A percentile compares a stretch with the other conserved stretches of the same genome.
Evolutionary conservation across 805 yeast genomes (phyloP).

Genomic region (Cyberlindnera petersonii): DNA sequence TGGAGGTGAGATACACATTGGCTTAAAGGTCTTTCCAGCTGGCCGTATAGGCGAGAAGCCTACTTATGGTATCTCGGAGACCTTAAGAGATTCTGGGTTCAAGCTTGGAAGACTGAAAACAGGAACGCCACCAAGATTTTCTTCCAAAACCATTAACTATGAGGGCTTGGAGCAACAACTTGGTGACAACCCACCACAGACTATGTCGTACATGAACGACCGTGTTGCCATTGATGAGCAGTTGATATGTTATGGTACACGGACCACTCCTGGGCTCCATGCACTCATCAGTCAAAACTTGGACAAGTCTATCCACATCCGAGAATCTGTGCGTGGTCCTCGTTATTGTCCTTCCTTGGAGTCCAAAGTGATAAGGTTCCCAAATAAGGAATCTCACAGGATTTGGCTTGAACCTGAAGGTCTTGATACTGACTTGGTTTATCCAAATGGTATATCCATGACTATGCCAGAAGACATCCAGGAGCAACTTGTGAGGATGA

Average conservation of each 20-base stretch:
- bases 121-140: conserved; percentile 93
- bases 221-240: conserved; percentile 58
- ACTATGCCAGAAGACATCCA: conserved; percentile 97
- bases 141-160: conserved; percentile 68
- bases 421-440: conserved; percentile 75
- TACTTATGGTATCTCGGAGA: conserved; percentile 81
- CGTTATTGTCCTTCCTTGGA: conserved; percentile 97
- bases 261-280: conserved; percentile 74
- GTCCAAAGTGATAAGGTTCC: conserved; percentile 76
- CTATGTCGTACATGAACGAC: conserved; percentile 85
- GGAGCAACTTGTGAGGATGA: conserved; percentile 62
- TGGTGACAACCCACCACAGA: conserved; percentile 82
- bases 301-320: conserved; percentile 80
- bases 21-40: conserved; percentile 73
- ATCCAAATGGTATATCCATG: conserved; percentile 94
- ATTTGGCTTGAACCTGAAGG: conserved; percentile 99
- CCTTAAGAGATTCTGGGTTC: conserved; percentile 75
- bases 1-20: conserved; percentile 93
- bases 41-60: conserved; percentile 94
- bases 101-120: conserved; percentile 87
- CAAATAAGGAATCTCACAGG: conserved; percentile 70
- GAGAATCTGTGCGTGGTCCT: conserved; percentile 95
- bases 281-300: conserved; percentile 63
- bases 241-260: conserved; percentile 69
- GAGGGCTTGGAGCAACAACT: conserved; percentile 58